Conservation (phyloP, 306 rosid genomes). For the Psophocarpus tetragonolobus region DNA sequence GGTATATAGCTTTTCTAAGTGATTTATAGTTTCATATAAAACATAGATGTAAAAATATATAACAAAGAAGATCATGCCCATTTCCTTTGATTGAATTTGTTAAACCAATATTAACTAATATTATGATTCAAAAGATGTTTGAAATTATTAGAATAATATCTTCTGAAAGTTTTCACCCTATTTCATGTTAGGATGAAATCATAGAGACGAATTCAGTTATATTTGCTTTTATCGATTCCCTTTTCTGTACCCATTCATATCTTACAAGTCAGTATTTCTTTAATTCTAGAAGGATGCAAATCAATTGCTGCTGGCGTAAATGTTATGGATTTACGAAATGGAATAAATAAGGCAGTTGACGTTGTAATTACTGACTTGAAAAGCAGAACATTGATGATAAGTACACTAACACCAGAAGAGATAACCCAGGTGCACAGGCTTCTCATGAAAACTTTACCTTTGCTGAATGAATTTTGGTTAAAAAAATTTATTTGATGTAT, state of each 20-base stretch:
- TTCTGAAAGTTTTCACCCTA: conserved; percentile 1
- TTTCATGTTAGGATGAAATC: conserved; percentile 1
- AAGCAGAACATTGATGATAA: conserved; percentile 79
- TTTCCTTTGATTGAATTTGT: not conserved
- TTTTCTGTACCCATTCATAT: not conserved
- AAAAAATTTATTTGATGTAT: not conserved
- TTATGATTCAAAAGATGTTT: conserved; percentile 9
- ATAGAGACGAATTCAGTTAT: not conserved
- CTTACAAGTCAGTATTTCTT: conserved; percentile 20
- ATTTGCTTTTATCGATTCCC: not conserved
- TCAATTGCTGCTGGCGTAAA: conserved; percentile 91
- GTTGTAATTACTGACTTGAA: conserved; percentile 80
- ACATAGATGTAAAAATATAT: not conserved
- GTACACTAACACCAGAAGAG: conserved; percentile 92
- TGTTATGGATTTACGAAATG: conserved; percentile 88
- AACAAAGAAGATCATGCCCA: not conserved
- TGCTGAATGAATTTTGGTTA: conserved; percentile 30
- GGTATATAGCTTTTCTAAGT: not conserved
- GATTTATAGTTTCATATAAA: not conserved
- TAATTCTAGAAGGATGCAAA: conserved; percentile 84
- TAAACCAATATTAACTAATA: not conserved
- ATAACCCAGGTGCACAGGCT: conserved; percentile 79
- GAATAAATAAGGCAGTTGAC: conserved; percentile 87
- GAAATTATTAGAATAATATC: not conserved
- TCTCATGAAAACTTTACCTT: conserved; percentile 16